Evolutionary conservation across 2,329 filamentous ascomycete species (phyloP).

Genomic region (Coniochaeta pulveracea): DNA sequence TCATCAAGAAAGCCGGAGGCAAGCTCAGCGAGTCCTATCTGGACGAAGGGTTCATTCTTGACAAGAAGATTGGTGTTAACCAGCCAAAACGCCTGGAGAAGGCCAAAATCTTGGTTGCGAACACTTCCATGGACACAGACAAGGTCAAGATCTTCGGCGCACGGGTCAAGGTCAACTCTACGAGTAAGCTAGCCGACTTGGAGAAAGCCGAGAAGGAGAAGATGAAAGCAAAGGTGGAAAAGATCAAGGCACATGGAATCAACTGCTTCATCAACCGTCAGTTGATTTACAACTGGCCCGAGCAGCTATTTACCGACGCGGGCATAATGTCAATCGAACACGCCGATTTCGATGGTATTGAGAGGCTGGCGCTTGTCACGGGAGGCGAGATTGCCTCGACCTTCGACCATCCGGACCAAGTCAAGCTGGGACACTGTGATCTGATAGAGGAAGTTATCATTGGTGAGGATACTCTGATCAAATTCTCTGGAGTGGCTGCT

Average conservation of each 20-base stretch:
- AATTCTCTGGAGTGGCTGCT: constrained; percentile 90
- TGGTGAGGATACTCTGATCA: constrained; percentile 93
- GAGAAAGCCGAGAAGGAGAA: constrained; percentile 98
- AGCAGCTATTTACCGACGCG: constrained; percentile 95
- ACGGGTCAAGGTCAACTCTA: constrained; percentile 90
- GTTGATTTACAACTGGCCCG: constrained; percentile 99
- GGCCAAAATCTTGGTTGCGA: constrained; percentile 94
- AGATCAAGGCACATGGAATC: constrained; percentile 97
- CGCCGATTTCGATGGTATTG: constrained; percentile 96
- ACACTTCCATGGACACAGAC: constrained; percentile 98
- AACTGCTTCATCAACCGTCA: constrained; percentile 99
- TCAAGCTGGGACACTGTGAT: constrained; percentile 92
- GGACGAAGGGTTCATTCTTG: constrained; percentile 94
- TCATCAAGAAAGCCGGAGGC: constrained; percentile 98
- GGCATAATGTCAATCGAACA: constrained; percentile 98
- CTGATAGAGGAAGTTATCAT: constrained; percentile 97
- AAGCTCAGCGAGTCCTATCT: constrained; percentile 97
- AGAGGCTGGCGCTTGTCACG: constrained; percentile 86
- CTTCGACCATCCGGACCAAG: constrained; percentile 94
- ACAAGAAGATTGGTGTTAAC: constrained; percentile 98
- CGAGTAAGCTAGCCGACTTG: constrained; percentile 92
- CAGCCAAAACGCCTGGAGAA: constrained; percentile 96
- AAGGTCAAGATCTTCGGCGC: constrained; percentile 99
- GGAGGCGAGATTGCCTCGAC: constrained; percentile 96
- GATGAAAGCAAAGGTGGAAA: constrained; percentile 99